Base-by-base conservation (phyloP, 768 basidiomycete species). In the Termitomyces sp. region DNA sequence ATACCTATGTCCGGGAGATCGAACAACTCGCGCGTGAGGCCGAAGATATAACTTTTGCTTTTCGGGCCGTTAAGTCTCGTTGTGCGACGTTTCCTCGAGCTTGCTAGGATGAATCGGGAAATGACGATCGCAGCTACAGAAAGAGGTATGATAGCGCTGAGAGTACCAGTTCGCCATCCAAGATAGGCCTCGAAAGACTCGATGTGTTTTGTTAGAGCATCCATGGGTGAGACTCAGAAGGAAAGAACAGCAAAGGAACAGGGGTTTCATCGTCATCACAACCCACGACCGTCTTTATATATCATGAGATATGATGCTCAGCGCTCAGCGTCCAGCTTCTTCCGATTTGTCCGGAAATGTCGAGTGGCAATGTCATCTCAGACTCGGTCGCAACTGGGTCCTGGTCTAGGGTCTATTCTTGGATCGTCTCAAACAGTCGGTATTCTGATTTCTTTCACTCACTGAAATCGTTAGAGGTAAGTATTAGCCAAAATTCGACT, bases 1-100 rank as follows among this genome's bases (percentile, higher is more conserved):
- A 52, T 44, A 4, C 58, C 63, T 11, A 67, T 65, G 40, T 71
- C 66, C 1, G 54, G 28, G 11, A 63, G 44, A 0, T 39, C 33
- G 50, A 57, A 58, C 24, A 65, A 36, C 15, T 63, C 59, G n/a
- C 51, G 55, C n/a, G 57, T 22, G 44, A 61, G 38, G 1, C 66
- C 64, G 22, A 65, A 63, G 2, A 61, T 11, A 55, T 46, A 54
- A 32, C 58, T 65, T 36, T 40, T 50, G 50, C 61, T 62, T 24
- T 40, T 35, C 35, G 64, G 64, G n/a, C 64, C 61, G 1, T 52
- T 57, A 1, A 64, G 57, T 39, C 48, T 39, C 5, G 63, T 61
- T 20, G 62, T 63, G 20, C 13, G 35, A 33, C 42, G 40, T 12
- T 55, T 51, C 24, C 40, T 22, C 18, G 18, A 53, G 28, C 32